A percentile compares a stretch with the other conserved stretches of the same genome.
Evolutionary conservation across 1,284 basidiomycete species (phyloP).

Genomic region (Heimioporus retisporus): DNA sequence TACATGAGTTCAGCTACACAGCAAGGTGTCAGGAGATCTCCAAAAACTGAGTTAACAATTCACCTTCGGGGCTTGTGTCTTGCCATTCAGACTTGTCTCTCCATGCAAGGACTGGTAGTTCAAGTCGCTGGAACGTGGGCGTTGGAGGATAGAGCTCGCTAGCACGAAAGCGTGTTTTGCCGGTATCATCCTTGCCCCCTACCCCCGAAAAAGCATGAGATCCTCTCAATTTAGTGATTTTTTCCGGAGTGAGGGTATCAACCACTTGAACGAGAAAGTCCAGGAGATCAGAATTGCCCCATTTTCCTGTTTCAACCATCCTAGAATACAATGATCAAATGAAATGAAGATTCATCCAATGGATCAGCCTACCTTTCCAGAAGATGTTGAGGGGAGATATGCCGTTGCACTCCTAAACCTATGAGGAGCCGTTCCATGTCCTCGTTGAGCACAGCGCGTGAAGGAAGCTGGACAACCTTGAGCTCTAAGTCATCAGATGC

Average conservation of each 20-base stretch:
- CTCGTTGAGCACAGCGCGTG: neutral
- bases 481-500: neutral
- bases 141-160: slow-evolving; percentile 86
- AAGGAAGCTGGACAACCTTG: neutral
- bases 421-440: neutral
- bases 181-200: slow-evolving; percentile 32
- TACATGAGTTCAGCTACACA: slow-evolving; percentile 9
- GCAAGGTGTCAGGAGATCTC: neutral
- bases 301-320: slow-evolving; percentile 83
- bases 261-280: slow-evolving; percentile 88
- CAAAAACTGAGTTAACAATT: neutral
- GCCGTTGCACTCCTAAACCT: neutral
- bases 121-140: slow-evolving; percentile 76
- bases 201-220: slow-evolving; percentile 85
- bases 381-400: neutral
- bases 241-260: slow-evolving; percentile 70
- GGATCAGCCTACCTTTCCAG: neutral
- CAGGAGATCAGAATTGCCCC: slow-evolving; percentile 77
- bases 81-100: slow-evolving; percentile 49
- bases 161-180: slow-evolving; percentile 61
- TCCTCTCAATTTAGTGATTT: slow-evolving; percentile 75
- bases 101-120: slow-evolving; percentile 87
- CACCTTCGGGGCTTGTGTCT: slow-evolving; percentile 13
- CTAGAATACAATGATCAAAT: slow-evolving; percentile 46
- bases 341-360: neutral